Percentiles rank a stretch among this genome's conserved stretches.
These are phyloP conservation scores for Pistacia integerrima DNA, from an alignment of 345 rosid species.

Conservation along the genomic window DNA sequence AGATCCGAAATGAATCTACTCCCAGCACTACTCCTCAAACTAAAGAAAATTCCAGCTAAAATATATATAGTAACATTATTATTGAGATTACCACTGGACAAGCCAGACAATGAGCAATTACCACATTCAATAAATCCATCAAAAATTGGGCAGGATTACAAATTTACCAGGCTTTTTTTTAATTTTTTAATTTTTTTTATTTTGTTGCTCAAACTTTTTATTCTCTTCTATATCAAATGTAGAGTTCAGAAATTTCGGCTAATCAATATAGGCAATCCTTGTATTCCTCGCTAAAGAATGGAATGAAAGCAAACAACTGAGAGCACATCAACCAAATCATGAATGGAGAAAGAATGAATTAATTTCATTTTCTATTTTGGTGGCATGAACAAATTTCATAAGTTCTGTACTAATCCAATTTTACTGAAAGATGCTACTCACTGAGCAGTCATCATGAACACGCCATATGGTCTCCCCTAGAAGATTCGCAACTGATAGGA, in stretches of 20 bases:
- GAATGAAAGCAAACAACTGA: neutral
- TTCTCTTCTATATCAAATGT: neutral
- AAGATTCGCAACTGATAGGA: slow-evolving; percentile 94
- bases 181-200: too few relatives aligned
- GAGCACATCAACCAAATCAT: neutral
- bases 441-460: slow-evolving; percentile 93
- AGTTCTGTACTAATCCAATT: slow-evolving; percentile 9
- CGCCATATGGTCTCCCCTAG: slow-evolving; percentile 98
- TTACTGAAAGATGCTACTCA: slow-evolving; percentile 54
- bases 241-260: too few relatives aligned
- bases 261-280: neutral
- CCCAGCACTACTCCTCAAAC: slow-evolving; percentile 19
- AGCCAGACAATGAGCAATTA: neutral
- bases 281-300: neutral
- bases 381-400: slow-evolving; percentile 14
- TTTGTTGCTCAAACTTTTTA: neutral
- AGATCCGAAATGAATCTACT: slow-evolving; percentile 27
- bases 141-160: neutral
- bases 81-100: neutral
- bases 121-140: neutral
- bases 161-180: neutral
- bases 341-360: neutral
- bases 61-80: neutral
- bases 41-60: neutral
- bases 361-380: slow-evolving; percentile 8